These are phyloP conservation scores for Fraxinus anomala DNA, from an alignment of 257 asterid species.

Conservation along the genomic window DNA sequence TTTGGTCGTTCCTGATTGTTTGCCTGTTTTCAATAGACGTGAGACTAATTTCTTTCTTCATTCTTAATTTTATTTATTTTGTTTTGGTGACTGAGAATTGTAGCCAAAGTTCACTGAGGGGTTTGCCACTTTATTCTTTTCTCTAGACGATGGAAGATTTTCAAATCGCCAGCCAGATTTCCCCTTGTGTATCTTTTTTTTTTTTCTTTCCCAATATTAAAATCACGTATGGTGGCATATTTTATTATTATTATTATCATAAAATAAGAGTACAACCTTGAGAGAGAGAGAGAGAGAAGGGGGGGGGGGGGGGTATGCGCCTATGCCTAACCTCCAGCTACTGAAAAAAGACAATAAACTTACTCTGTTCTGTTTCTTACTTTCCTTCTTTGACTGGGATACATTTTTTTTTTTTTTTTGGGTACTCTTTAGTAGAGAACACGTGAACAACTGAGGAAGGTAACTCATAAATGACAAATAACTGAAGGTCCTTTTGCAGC, in stretches of 20 bases:
- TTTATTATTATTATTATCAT: too few relatives aligned
- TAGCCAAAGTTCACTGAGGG: neutral
- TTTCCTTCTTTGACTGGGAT: too few relatives aligned
- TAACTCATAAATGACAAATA: neutral
- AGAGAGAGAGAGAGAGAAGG: too few relatives aligned
- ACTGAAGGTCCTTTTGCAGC: neutral
- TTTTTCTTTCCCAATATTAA: too few relatives aligned
- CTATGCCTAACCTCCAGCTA: too few relatives aligned
- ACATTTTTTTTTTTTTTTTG: too few relatives aligned
- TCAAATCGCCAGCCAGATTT: neutral
- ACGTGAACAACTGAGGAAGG: neutral
- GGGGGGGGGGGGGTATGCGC: too few relatives aligned
- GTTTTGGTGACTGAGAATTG: neutral
- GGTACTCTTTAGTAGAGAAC: neutral
- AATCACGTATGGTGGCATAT: too few relatives aligned
- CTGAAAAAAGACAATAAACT: neutral
- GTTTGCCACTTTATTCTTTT: neutral
- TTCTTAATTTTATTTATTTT: neutral
- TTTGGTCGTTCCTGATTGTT: slow-evolving; percentile 7
- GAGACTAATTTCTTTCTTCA: neutral
- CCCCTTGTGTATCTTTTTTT: too few relatives aligned
- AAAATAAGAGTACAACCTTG: too few relatives aligned
- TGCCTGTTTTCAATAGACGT: neutral
- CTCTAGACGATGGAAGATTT: neutral
- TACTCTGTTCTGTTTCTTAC: too few relatives aligned